Percentiles rank a stretch among this genome's conserved stretches.
phyloP scores from a whole-genome alignment of 164 flowering plant species.

The Chimonanthus salicifolius region DNA sequence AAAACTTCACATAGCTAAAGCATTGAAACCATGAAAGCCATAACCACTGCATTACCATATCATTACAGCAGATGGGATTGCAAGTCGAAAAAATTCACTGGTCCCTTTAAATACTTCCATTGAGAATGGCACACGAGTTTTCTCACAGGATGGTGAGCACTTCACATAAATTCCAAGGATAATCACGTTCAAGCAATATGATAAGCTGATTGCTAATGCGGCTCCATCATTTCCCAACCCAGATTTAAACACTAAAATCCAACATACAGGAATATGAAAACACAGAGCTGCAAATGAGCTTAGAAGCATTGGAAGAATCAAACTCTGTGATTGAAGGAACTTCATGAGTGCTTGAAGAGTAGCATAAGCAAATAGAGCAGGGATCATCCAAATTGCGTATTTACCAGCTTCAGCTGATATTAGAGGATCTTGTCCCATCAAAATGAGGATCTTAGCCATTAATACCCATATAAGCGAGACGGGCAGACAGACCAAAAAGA shows the following conservation, averaged over 20 bases:
- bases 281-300: conserved; percentile 13
- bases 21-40: no score
- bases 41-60: conserved; percentile 12
- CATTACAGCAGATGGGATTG: conserved; percentile 23
- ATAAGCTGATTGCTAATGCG: conserved; percentile 17
- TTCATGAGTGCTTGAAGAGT: conserved; percentile 15
- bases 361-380: conserved; percentile 20
- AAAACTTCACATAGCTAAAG: conserved; percentile 23
- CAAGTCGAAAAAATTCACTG: conserved; percentile 13
- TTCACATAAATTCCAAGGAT: conserved; percentile 14
- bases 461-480: conserved; percentile 20
- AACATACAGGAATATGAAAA: conserved; percentile 13
- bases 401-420: conserved; percentile 19
- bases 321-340: conserved; percentile 17
- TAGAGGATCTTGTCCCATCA: conserved; percentile 17
- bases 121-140: conserved; percentile 19
- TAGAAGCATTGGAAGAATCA: conserved; percentile 20
- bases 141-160: conserved; percentile 17
- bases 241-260: conserved; percentile 20
- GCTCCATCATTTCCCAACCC: conserved; percentile 21
- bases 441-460: conserved; percentile 13
- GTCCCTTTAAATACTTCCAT: conserved; percentile 12
- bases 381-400: conserved; percentile 22
- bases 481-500: conserved; percentile 14
- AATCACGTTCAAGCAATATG: conserved; percentile 20